A percentile compares a stretch with the other conserved stretches of the same genome.
Conservation (phyloP, 257 asterid species). For the Verbena officinalis region DNA sequence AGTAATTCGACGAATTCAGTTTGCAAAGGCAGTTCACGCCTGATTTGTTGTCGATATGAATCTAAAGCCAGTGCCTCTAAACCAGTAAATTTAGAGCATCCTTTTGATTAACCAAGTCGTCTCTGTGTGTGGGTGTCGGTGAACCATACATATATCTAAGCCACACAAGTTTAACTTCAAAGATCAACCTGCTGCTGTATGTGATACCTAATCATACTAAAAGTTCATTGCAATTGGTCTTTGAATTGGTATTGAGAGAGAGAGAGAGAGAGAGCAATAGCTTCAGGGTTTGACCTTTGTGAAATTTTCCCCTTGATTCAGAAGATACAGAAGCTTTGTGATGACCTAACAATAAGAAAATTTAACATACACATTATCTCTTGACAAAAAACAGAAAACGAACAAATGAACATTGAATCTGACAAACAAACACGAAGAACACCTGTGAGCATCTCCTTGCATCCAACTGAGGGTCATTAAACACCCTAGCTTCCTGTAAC, state of each 20-base stretch:
- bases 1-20: neutral
- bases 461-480: slow-evolving; percentile 97
- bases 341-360: slow-evolving; percentile 61
- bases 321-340: slow-evolving; percentile 95
- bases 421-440: slow-evolving; percentile 14
- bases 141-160: neutral
- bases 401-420: neutral
- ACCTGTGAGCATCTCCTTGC: slow-evolving; percentile 97
- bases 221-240: neutral
- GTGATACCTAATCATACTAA: neutral
- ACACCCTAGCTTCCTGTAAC: slow-evolving; percentile 97
- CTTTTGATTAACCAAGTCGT: neutral
- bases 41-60: neutral
- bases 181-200: neutral
- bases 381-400: neutral
- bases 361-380: slow-evolving; percentile 20
- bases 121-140: neutral
- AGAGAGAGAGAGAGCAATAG: slow-evolving; percentile 16
- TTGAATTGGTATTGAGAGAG: slow-evolving; percentile 12
- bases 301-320: slow-evolving; percentile 95
- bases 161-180: neutral
- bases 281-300: slow-evolving; percentile 55
- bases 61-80: too few relatives aligned
- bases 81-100: neutral
- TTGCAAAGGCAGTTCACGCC: neutral